Percentiles rank a stretch among this genome's conserved stretches.
phyloP scores from a whole-genome alignment of 495 filamentous ascomycete genomes.

The Penicillium daleae region DNA sequence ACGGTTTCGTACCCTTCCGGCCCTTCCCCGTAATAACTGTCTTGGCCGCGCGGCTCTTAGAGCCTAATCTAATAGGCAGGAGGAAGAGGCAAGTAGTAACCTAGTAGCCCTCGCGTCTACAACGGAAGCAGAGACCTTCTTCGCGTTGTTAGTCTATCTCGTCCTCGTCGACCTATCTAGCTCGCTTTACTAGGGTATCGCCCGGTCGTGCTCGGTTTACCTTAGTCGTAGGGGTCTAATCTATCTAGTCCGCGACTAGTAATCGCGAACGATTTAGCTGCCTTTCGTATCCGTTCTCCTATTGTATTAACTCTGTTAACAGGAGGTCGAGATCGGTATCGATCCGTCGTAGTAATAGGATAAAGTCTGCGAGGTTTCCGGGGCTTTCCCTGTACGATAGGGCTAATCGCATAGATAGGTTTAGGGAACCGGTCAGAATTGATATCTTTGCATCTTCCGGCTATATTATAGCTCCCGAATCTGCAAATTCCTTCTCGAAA shows the following conservation, averaged over 20 bases:
- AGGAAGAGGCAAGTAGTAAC: background rate
- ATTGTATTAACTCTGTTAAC: no score
- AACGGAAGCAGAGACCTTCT: slow-evolving; percentile 6
- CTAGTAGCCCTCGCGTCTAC: background rate
- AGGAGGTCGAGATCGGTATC: no score
- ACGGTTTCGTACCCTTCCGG: no score
- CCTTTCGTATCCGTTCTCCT: no score
- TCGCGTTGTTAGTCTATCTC: slow-evolving; percentile 1
- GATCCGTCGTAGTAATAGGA: no score
- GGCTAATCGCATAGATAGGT: no score
- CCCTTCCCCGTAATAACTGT: background rate
- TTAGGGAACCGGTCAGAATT: background rate
- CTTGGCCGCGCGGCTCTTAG: no score
- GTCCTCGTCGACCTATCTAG: slow-evolving; percentile 1
- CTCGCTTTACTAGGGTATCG: background rate
- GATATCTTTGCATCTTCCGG: background rate
- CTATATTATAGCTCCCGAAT: background rate
- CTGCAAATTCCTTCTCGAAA: background rate
- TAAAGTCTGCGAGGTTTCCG: no score
- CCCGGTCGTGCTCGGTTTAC: background rate
- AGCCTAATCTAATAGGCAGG: no score
- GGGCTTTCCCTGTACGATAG: no score
- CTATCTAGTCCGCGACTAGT: no score
- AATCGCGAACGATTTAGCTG: no score
- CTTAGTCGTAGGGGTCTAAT: background rate